phyloP scores from a whole-genome alignment of 495 filamentous ascomycete genomes.

The Daldinia bambusicola region DNA sequence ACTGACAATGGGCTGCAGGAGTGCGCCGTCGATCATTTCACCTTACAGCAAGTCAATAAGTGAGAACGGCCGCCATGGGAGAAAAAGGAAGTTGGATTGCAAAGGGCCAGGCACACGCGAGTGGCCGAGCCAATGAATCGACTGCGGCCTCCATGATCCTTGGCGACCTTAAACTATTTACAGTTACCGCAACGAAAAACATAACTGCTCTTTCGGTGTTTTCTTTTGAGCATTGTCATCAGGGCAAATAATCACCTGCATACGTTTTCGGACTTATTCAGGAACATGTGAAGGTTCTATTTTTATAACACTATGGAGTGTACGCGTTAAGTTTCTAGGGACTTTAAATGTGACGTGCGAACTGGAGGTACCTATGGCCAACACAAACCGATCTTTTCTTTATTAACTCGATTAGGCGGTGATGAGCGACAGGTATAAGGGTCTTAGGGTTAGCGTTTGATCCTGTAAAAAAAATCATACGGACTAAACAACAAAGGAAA shows the following conservation, averaged over 20 bases:
- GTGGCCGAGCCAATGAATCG: conserved; percentile 42
- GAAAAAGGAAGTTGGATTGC: conserved; percentile 42
- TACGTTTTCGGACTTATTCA: conserved; percentile 19
- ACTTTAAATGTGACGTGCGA: neutral
- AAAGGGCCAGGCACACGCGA: conserved; percentile 14
- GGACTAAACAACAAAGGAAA: neutral
- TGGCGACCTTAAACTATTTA: conserved; percentile 24
- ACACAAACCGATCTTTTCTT: neutral
- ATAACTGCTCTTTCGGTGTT: conserved; percentile 10
- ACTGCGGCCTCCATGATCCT: conserved; percentile 8
- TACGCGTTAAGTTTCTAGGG: neutral
- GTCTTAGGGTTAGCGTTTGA: neutral
- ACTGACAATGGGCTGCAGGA: conserved; percentile 29
- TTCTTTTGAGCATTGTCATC: conserved; percentile 18
- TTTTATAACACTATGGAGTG: neutral
- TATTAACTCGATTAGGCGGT: neutral
- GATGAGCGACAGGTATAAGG: neutral
- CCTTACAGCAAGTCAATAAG: conserved; percentile 29
- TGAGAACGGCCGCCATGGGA: conserved; percentile 9
- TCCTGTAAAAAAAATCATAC: too few species aligned
- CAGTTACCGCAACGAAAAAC: conserved; percentile 16
- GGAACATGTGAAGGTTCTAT: conserved; percentile 14
- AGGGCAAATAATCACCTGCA: conserved; percentile 25
- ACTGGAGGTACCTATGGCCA: neutral
- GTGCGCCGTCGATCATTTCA: conserved; percentile 29